Evolutionary conservation across 83 land plant genomes (phyloP).

Genomic region (Diphasiastrum complanatum): DNA sequence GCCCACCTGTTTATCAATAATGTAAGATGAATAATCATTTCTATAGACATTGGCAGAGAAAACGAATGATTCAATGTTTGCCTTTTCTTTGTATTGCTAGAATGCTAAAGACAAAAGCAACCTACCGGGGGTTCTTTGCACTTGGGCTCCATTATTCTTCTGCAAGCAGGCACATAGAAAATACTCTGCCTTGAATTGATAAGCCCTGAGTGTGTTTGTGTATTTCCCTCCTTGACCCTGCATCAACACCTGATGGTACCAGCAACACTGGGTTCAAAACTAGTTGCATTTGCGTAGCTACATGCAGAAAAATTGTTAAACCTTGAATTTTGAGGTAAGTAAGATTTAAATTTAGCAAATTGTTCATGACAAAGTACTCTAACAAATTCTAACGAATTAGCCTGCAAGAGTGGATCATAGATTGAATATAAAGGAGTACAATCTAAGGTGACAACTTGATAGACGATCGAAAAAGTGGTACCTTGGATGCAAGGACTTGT

Average conservation of each 20-base stretch:
- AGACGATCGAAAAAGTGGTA: no score
- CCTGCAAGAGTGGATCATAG: neutral
- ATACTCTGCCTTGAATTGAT: constrained; percentile 46
- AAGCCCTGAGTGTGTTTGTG: constrained; percentile 5
- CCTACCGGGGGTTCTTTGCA: constrained; percentile 59
- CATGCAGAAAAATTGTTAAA: no score
- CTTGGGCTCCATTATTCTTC: constrained; percentile 45
- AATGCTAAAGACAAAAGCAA: neutral
- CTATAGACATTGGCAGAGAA: neutral
- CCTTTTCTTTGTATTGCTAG: neutral
- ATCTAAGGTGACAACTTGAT: neutral
- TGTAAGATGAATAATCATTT: no score
- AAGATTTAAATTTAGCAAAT: neutral
- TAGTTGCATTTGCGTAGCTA: neutral
- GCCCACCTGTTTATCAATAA: constrained; percentile 47
- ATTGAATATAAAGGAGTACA: neutral
- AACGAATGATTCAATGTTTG: no score
- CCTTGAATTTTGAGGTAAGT: neutral
- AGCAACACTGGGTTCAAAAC: no score
- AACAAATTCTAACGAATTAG: no score
- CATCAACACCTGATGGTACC: constrained; percentile 15
- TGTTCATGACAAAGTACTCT: no score
- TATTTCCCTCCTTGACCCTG: constrained; percentile 19
- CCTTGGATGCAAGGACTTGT: constrained; percentile 78
- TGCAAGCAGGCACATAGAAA: constrained; percentile 76